Conservation (phyloP, 1,284 basidiomycete species). For the Fomitopsis pinicola region DNA sequence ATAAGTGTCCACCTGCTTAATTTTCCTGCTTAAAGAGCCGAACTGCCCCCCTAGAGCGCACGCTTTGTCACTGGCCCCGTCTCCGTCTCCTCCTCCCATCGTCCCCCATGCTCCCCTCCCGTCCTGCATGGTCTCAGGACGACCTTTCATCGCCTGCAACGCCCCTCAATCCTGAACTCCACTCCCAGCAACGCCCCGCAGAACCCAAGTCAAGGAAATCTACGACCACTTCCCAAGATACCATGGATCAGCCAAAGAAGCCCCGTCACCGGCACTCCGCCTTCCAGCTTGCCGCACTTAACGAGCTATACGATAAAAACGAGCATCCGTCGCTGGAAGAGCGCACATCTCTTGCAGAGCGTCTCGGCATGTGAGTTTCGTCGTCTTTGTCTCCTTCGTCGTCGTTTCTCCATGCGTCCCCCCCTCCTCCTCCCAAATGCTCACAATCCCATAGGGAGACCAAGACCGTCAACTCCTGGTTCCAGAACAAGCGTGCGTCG, state of each 20-base stretch:
- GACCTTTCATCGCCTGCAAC: slow-evolving; percentile 9
- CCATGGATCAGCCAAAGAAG: slow-evolving; percentile 53
- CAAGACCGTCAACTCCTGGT: slow-evolving; percentile 81
- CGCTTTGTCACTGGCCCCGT: slow-evolving; percentile 19
- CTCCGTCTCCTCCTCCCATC: slow-evolving; percentile 18
- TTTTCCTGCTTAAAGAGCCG: slow-evolving; percentile 25
- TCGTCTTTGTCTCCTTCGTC: slow-evolving; percentile 9
- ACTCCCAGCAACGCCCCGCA: slow-evolving; percentile 22
- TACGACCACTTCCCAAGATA: slow-evolving; percentile 19
- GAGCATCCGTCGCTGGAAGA: slow-evolving; percentile 72
- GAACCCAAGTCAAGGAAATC: slow-evolving; percentile 12
- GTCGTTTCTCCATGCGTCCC: slow-evolving; percentile 6
- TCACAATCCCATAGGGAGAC: slow-evolving; percentile 50
- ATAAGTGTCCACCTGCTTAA: slow-evolving; percentile 29
- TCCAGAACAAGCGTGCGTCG: slow-evolving; percentile 79
- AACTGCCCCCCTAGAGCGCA: slow-evolving; percentile 21
- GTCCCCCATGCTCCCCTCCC: slow-evolving; percentile 32
- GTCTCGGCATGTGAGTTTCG: slow-evolving; percentile 63
- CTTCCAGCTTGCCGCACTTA: slow-evolving; percentile 64
- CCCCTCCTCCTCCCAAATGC: slow-evolving; percentile 10
- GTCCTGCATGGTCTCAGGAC: slow-evolving; percentile 24
- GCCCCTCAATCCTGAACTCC: slow-evolving; percentile 8
- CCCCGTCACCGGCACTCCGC: slow-evolving; percentile 72
- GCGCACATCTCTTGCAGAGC: slow-evolving; percentile 60
- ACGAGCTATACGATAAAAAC: slow-evolving; percentile 69